Evolutionary conservation across 2,329 filamentous ascomycete species (phyloP), one percentile per base, ranked within the genome.

Genomic region (Hypoxylon sp.): DNA sequence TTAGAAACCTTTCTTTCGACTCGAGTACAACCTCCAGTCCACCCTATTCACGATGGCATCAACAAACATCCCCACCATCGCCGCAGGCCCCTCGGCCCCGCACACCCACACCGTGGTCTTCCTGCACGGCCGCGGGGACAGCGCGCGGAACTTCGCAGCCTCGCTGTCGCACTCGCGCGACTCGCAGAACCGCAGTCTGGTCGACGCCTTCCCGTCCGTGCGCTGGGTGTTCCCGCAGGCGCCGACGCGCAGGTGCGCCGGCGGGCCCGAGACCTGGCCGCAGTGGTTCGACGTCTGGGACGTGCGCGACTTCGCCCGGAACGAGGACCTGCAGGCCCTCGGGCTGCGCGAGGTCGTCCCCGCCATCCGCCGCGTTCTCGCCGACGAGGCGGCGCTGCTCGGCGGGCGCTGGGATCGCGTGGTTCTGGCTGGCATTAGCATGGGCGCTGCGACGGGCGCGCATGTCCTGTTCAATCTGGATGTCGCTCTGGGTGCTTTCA

Each of bases 211-310:
- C 16, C 76, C 78, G 1, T 71, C 72, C 5, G 70, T 79, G 61
- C 71, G 74, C 26, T 80, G 75, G 73, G 75, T 80, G 7, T 79
- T 80, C 36, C 77, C 78, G 4, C 69, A 72, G 36, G 73, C 77
- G 1, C 71, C 71, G 5, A 25, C 63, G 32, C 63, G 66, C 38
- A 27, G 63, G 35, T 57, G 63, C 31, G 67, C 70, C 36, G 40
- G 50, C 48, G 19, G 50, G 34, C 58, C 62, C 34, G 62, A 67
- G 8, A 59, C 58, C 2, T 58, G 58, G 47, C 68, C 71, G 9
- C 76, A 79, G 58, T 82, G 78, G 78, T 82, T 81, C 62, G 78
- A 82, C 57, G 69, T 78, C 12, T 77, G 71, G 68, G 73, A 75
- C 40, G 64, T 73, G 1, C 55, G 62, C 12, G 62, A 75, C 43